Conservation (phyloP, 176 grass and related monocot species). For the Elymus sibiricus region DNA sequence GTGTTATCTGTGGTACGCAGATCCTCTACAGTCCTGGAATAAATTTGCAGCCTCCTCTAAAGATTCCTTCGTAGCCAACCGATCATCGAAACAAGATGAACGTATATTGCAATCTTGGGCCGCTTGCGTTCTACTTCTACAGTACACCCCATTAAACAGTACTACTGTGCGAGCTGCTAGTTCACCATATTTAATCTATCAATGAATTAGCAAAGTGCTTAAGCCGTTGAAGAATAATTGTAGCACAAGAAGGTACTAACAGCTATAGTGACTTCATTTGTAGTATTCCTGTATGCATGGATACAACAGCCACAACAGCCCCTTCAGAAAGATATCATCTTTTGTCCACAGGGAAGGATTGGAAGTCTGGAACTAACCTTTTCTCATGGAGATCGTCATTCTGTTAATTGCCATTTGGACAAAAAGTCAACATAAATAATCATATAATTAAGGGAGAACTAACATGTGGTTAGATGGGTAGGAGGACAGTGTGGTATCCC, state of each 20-base stretch:
- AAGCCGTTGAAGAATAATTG: not conserved
- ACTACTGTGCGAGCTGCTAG: not conserved
- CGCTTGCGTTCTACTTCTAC: not conserved
- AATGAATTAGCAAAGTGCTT: constrained; percentile 1
- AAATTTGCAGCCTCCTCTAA: not conserved
- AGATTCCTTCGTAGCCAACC: not conserved
- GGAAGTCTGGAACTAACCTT: too few species aligned
- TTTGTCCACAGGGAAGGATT: not conserved
- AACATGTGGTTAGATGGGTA: too few species aligned
- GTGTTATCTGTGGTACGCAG: not conserved
- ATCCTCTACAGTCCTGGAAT: not conserved
- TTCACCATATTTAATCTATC: not conserved
- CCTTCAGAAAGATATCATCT: not conserved
- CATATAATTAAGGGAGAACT: too few species aligned
- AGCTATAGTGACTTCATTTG: not conserved
- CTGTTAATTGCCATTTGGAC: too few species aligned
- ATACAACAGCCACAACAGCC: too few species aligned
- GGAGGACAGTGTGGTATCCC: too few species aligned
- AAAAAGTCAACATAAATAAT: too few species aligned
- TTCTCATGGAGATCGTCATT: too few species aligned
- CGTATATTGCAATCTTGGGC: not conserved
- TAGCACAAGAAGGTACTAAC: not conserved
- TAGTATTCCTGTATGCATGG: not conserved
- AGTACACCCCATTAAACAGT: not conserved
- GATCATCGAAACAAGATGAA: not conserved